Conservation (phyloP, 2,329 filamentous ascomycete species). For the Albifimbria verrucaria region DNA sequence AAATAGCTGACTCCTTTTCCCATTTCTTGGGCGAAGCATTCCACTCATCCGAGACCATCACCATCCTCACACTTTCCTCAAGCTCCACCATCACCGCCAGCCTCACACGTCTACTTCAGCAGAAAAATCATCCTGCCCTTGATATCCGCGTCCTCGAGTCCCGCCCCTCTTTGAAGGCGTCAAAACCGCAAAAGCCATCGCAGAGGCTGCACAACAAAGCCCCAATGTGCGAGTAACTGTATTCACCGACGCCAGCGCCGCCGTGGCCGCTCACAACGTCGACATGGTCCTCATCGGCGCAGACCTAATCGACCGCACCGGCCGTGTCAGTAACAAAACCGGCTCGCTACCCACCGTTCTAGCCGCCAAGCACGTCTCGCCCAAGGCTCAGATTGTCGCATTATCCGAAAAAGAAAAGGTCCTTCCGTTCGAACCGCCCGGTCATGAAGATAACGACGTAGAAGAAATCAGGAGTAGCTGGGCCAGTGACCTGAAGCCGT, state of each 20-base stretch:
- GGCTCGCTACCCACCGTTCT: slow-evolving; percentile 59
- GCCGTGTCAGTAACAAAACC: slow-evolving; percentile 64
- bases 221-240: slow-evolving; percentile 36
- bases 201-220: slow-evolving; percentile 26
- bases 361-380: slow-evolving; percentile 46
- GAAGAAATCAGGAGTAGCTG: slow-evolving; percentile 49
- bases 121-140: slow-evolving; percentile 32
- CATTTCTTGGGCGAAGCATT: slow-evolving; percentile 24
- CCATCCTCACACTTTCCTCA: slow-evolving; percentile 58
- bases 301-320: slow-evolving; percentile 55
- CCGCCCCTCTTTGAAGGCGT: slow-evolving; percentile 65
- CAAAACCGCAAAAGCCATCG: slow-evolving; percentile 48
- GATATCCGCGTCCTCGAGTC: slow-evolving; percentile 64
- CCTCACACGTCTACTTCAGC: slow-evolving; percentile 38
- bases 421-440: slow-evolving; percentile 37
- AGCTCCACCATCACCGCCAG: slow-evolving; percentile 57
- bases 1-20: slow-evolving; percentile 32
- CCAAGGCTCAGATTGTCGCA: slow-evolving; percentile 46
- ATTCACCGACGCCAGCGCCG: slow-evolving; percentile 58
- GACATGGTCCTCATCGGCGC: slow-evolving; percentile 62
- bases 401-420: slow-evolving; percentile 62
- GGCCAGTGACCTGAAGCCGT: slow-evolving; percentile 21
- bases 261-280: slow-evolving; percentile 46
- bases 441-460: slow-evolving; percentile 45
- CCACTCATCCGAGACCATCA: slow-evolving; percentile 27